phyloP scores from a whole-genome alignment of 345 rosid species.

The Mallotus nudiflorus region DNA sequence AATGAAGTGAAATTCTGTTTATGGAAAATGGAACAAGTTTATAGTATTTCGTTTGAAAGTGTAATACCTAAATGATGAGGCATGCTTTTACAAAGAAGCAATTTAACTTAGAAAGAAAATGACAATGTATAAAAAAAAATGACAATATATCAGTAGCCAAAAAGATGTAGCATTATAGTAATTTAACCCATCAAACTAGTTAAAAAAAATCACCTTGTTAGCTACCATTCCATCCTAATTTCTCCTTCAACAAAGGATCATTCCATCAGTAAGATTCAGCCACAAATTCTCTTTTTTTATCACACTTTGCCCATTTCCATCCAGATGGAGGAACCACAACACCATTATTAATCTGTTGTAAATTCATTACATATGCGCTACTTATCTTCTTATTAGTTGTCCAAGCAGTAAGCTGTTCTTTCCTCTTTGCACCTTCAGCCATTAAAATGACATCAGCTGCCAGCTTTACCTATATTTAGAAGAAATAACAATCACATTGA shows the following conservation, averaged over 20 bases:
- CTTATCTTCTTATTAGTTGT: slow-evolving; percentile 81
- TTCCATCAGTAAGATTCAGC: slow-evolving; percentile 96
- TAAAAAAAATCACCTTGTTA: too few species aligned
- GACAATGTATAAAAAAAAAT: too few species aligned
- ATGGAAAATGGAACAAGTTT: too few species aligned
- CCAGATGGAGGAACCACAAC: slow-evolving; percentile 82
- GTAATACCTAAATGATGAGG: too few species aligned
- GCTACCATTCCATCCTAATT: slow-evolving; percentile 99
- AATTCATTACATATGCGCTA: slow-evolving; percentile 69
- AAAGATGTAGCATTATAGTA: too few species aligned
- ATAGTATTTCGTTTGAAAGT: too few species aligned
- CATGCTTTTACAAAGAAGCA: too few species aligned
- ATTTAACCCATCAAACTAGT: too few species aligned
- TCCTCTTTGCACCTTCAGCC: slow-evolving; percentile 87
- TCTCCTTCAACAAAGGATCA: slow-evolving; percentile 93
- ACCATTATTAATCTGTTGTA: slow-evolving; percentile 78
- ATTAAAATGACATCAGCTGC: slow-evolving; percentile 78
- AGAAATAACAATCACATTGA: background rate
- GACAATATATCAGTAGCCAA: too few species aligned
- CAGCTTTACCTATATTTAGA: slow-evolving; percentile 63
- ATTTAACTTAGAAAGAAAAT: too few species aligned
- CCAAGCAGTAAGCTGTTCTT: slow-evolving; percentile 92
- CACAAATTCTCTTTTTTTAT: slow-evolving; percentile 89
- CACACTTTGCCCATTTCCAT: slow-evolving; percentile 92
- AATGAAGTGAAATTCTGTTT: too few species aligned